phyloP scores from a whole-genome alignment of 495 filamentous ascomycete genomes.

The Neurospora intermedia region DNA sequence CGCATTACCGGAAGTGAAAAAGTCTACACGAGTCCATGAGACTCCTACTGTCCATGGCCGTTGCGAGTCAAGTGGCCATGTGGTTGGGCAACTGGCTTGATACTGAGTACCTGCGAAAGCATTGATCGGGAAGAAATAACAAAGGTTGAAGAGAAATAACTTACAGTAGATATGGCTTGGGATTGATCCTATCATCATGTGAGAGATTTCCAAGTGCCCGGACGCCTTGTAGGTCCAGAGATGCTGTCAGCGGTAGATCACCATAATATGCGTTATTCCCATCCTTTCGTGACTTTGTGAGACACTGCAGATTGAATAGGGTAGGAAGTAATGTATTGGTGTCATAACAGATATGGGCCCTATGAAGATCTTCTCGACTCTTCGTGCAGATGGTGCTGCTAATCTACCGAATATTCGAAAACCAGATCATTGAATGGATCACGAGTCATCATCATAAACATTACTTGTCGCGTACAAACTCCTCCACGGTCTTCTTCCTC shows the following conservation, averaged over 20 bases:
- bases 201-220: background rate
- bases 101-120: background rate
- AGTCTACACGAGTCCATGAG: background rate
- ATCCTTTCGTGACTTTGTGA: background rate
- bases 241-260: background rate
- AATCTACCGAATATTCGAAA: background rate
- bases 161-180: background rate
- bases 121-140: background rate
- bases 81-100: background rate
- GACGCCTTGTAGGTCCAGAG: background rate
- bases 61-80: background rate
- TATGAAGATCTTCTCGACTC: background rate
- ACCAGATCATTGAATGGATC: background rate
- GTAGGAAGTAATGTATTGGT: background rate
- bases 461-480: background rate
- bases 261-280: background rate
- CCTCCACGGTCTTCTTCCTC: background rate
- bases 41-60: background rate
- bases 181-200: background rate
- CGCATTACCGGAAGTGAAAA: background rate
- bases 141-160: background rate
- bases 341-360: background rate
- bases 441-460: background rate
- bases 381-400: background rate
- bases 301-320: background rate